Base-by-base conservation (phyloP, 1,284 basidiomycete genomes). In the Hymenochaete sp. region DNA sequence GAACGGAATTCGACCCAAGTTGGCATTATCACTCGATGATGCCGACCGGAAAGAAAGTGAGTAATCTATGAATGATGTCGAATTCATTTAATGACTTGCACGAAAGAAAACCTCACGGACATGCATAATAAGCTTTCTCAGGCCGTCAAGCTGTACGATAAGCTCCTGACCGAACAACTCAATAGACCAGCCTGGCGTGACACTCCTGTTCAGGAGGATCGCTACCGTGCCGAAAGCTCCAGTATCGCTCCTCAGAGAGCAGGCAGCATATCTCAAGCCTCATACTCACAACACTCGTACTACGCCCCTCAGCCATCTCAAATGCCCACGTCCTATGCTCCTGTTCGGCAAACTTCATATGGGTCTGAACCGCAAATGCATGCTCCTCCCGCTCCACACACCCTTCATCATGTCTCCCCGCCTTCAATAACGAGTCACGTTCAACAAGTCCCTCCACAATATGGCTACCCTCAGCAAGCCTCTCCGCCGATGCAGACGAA, bases 81-180 rank as follows among this genome's bases (percentile, higher is more conserved):
- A 24, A 41, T 24, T 18, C 11, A 36, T 19, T 18, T 38, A 27
- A 14, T 9, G 16, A n/a, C 14, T 11, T 25, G 36, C 19, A 36
- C 14, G 14, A 31, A 9, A 93, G 91, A 91, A 59, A 71, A 91
- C 58, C 67, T 98, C 14, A 71, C 79, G 6, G 90, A 93, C 42
- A 96, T 97, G 92, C 88, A 97, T 57, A 84, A 86, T 49, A 93
- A 96, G 62, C 70, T 97, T 2, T 87, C 89, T 0, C 79, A 95
- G 61, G 91, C 90, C 0, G 91, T 97, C 36, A 83, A 84, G 53
- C 67, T 95, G 2, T 97, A 96, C 61, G 92, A 96, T 56, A 75
- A 81, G 44, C 68, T 96, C 11, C 68, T 96, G 37, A 91, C 91
- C 27, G 78, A 90, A 45, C 93, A 96, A 55, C 67, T 93, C 2